Percentiles rank a stretch among this genome's conserved stretches.
Evolutionary conservation across 2,329 filamentous ascomycete species (phyloP).

Genomic region (Cladosporium sphaerospermum): DNA sequence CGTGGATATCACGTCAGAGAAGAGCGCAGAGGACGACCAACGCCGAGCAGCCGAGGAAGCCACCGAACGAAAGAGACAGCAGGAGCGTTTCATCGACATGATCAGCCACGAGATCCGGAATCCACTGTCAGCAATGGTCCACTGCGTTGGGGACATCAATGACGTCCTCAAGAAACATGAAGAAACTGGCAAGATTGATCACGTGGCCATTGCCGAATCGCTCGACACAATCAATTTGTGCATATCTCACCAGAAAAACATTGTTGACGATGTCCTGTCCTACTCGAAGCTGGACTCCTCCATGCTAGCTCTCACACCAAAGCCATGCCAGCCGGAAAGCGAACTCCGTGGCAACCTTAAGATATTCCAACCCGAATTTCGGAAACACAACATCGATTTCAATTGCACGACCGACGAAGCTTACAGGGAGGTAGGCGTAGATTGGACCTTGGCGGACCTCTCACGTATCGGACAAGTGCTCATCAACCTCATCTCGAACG

Average conservation of each 20-base stretch:
- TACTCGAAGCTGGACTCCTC: constrained; percentile 42
- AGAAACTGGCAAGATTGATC: constrained; percentile 13
- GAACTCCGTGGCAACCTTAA: constrained; percentile 24
- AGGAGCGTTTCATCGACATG: constrained; percentile 38
- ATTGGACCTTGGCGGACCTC: constrained; percentile 23
- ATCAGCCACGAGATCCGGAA: constrained; percentile 32
- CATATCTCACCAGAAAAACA: constrained; percentile 42
- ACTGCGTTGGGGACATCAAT: constrained; percentile 40
- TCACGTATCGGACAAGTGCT: constrained; percentile 23
- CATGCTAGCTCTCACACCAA: constrained; percentile 30
- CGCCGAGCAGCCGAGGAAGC: constrained; percentile 35
- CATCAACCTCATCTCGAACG: constrained; percentile 25
- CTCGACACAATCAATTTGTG: constrained; percentile 40
- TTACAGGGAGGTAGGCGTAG: constrained; percentile 13
- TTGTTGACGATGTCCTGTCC: constrained; percentile 44
- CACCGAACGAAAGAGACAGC: constrained; percentile 31
- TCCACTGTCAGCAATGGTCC: constrained; percentile 33
- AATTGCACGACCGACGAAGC: constrained; percentile 8
- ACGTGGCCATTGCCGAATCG: constrained; percentile 3
- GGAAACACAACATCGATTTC: constrained; percentile 22
- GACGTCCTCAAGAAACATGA: constrained; percentile 20
- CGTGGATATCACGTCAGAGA: constrained; percentile 42
- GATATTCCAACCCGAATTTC: constrained; percentile 29
- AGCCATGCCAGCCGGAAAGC: constrained; percentile 13
- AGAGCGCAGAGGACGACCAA: constrained; percentile 37